These are phyloP conservation scores for Colletotrichum sp. DNA, from an alignment of 2,329 filamentous ascomycete species.

Conservation along the genomic window DNA sequence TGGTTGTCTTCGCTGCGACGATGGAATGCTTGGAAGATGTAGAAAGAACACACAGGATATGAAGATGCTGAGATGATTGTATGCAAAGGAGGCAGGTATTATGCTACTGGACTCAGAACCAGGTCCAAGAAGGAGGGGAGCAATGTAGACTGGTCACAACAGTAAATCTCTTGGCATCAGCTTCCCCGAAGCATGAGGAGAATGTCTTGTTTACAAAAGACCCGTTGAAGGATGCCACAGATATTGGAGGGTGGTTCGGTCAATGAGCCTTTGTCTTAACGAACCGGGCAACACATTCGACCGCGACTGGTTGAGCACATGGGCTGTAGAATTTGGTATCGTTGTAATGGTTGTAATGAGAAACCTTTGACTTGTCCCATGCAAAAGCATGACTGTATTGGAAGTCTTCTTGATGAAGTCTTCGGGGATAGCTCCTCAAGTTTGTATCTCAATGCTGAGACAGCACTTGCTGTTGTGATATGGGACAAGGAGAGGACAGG, in stretches of 20 bases:
- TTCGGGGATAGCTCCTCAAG: neutral
- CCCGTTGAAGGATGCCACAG: neutral
- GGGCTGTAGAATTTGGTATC: neutral
- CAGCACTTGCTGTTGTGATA: neutral
- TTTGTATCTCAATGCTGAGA: neutral
- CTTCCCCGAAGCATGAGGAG: neutral
- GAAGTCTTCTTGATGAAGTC: neutral
- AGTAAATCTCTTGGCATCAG: neutral
- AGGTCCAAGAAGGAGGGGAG: neutral
- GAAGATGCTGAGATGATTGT: neutral
- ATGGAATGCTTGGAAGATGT: neutral
- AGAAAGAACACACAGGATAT: neutral
- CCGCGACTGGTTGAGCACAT: neutral
- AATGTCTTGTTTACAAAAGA: neutral
- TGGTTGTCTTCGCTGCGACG: neutral
- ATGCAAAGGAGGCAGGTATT: neutral
- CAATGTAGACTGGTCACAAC: neutral
- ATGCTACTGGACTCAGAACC: neutral
- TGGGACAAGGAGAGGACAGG: neutral
- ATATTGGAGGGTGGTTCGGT: neutral
- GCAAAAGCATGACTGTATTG: neutral
- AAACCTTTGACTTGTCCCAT: neutral
- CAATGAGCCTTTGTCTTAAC: neutral
- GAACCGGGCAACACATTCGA: neutral
- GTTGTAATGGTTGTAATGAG: neutral